phyloP scores from a whole-genome alignment of 2,329 filamentous ascomycete genomes.

The Ophiocordyceps sinensis region DNA sequence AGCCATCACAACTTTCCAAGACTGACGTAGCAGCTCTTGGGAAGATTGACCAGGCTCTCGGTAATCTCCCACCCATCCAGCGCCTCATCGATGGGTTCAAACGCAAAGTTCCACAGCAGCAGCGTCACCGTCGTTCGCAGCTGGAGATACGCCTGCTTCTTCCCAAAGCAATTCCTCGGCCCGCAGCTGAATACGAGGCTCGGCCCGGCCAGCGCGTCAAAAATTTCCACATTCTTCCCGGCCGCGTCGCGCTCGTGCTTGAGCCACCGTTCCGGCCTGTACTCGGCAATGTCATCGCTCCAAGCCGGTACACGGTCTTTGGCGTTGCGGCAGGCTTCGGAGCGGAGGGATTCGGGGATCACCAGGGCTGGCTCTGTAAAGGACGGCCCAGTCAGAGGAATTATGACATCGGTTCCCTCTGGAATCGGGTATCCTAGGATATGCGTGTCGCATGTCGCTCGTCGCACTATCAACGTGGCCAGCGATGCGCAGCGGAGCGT shows the following conservation, averaged over 20 bases:
- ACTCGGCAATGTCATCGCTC: slow-evolving; percentile 15
- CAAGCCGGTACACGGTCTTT: slow-evolving; percentile 13
- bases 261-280: slow-evolving; percentile 24
- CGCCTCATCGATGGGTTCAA: slow-evolving; percentile 6
- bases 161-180: slow-evolving; percentile 22
- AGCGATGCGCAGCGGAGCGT: slow-evolving; percentile 16
- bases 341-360: slow-evolving; percentile 14
- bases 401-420: slow-evolving; percentile 17
- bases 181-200: slow-evolving; percentile 21
- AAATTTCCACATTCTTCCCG: slow-evolving; percentile 8
- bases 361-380: slow-evolving; percentile 11
- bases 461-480: slow-evolving; percentile 14
- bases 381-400: slow-evolving; percentile 14
- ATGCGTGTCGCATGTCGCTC: slow-evolving; percentile 15
- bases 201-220: slow-evolving; percentile 19
- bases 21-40: slow-evolving; percentile 13
- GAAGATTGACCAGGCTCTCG: slow-evolving; percentile 12
- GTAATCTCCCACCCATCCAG: slow-evolving; percentile 8
- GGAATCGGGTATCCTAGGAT: slow-evolving; percentile 19
- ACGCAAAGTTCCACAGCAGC: slow-evolving; percentile 23
- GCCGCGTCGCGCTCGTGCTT: slow-evolving; percentile 3
- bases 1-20: slow-evolving; percentile 3
- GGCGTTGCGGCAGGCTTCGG: slow-evolving; percentile 8
- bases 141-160: slow-evolving; percentile 20
- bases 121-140: slow-evolving; percentile 20